phyloP scores from a whole-genome alignment of 78 protist genomes.

The Creolimax fragrantissima region DNA sequence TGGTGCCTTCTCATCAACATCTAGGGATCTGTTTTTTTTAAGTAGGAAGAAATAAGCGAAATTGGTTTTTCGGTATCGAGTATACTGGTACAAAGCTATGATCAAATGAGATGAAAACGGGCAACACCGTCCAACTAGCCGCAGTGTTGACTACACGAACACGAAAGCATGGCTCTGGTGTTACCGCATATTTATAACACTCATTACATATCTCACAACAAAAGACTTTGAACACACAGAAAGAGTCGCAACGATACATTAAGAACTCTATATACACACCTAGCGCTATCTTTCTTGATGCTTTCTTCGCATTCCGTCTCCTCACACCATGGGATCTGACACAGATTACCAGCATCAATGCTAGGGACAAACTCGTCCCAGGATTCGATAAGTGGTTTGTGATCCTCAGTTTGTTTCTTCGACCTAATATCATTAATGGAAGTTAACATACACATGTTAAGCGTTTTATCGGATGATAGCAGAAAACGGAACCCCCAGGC shows the following conservation, averaged over 20 bases:
- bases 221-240: background rate
- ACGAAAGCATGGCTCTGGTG: no score
- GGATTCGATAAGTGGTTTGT: background rate
- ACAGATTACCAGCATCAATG: constrained; percentile 38
- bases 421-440: no score
- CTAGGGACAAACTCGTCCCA: constrained; percentile 78
- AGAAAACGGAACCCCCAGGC: no score
- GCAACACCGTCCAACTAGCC: no score
- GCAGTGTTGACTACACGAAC: no score
- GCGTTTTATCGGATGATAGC: no score
- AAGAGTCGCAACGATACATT: background rate
- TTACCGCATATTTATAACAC: no score
- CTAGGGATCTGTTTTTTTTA: background rate
- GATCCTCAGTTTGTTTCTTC: constrained; percentile 42
- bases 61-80: background rate
- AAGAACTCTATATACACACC: background rate
- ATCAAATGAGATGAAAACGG: no score
- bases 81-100: no score
- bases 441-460: no score
- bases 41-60: background rate
- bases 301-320: constrained; percentile 63
- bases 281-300: constrained; percentile 48
- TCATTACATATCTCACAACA: no score
- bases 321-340: constrained; percentile 76
- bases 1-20: background rate